Conservation (phyloP, 2,329 filamentous ascomycete species). For the Monilinia fructigena region DNA sequence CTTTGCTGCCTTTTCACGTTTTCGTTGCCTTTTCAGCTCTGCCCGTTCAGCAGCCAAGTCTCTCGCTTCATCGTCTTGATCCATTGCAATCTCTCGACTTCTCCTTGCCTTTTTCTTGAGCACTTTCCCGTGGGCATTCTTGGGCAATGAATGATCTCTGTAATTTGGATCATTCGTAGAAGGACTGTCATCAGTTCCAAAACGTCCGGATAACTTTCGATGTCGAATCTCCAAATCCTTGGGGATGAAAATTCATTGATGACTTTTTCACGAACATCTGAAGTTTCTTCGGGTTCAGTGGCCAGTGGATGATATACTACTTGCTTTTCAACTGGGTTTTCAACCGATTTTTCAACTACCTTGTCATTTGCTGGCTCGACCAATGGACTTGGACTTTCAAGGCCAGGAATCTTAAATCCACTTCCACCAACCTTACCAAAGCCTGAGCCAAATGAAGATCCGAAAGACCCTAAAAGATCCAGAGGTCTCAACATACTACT, state of each 20-base stretch:
- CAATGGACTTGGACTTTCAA: constrained; percentile 2
- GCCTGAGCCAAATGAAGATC: not conserved
- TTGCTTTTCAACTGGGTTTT: not conserved
- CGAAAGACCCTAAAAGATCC: not conserved
- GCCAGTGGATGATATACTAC: not conserved
- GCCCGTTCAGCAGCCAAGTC: constrained; percentile 41
- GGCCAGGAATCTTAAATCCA: constrained; percentile 7
- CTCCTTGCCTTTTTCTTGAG: constrained; percentile 37
- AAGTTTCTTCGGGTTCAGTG: not conserved
- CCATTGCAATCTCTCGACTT: constrained; percentile 31
- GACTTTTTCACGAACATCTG: not conserved
- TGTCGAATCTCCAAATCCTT: not conserved
- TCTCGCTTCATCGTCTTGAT: constrained; percentile 38
- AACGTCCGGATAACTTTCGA: constrained; percentile 21
- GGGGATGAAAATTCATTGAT: not conserved
- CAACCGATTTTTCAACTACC: not conserved
- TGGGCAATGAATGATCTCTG: constrained; percentile 20
- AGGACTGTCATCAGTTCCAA: constrained; percentile 9
- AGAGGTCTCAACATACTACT: constrained; percentile 1
- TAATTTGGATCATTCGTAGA: constrained; percentile 7
- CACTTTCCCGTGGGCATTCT: constrained; percentile 33
- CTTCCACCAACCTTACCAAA: constrained; percentile 3
- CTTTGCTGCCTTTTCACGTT: constrained; percentile 45
- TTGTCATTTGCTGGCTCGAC: not conserved
- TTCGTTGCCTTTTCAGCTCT: constrained; percentile 44